These are phyloP conservation scores for Oryza longistaminata DNA, from an alignment of 176 grass and related monocot genomes.

Conservation along the genomic window DNA sequence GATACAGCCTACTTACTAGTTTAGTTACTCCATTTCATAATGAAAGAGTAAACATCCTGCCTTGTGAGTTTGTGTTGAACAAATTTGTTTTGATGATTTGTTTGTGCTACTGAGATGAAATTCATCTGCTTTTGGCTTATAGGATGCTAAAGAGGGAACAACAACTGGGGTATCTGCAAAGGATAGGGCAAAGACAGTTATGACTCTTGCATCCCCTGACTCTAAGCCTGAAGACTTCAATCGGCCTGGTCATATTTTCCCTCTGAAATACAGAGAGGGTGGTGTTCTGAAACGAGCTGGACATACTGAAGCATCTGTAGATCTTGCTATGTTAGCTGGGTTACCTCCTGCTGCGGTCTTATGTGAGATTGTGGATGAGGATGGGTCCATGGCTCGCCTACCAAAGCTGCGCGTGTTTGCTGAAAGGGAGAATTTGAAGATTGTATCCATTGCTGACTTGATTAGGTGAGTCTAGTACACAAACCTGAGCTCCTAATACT, in stretches of 20 bases:
- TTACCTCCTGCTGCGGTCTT: constrained; percentile 69
- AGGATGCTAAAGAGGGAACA: constrained; percentile 91
- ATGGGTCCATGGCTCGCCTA: constrained; percentile 87
- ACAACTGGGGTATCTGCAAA: constrained; percentile 87
- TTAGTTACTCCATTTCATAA: not conserved
- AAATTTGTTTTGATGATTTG: not conserved
- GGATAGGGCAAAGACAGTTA: constrained; percentile 75
- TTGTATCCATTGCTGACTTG: constrained; percentile 92
- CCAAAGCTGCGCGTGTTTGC: constrained; percentile 72
- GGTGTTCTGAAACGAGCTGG: constrained; percentile 92
- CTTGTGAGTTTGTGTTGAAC: not conserved
- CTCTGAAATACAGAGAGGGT: constrained; percentile 86
- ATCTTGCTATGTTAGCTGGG: constrained; percentile 74
- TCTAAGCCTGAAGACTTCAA: constrained; percentile 80
- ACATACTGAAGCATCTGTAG: constrained; percentile 87
- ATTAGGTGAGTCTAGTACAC: constrained; percentile 53
- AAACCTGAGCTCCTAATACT: constrained; percentile 17
- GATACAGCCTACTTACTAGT: not conserved
- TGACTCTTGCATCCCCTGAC: constrained; percentile 65
- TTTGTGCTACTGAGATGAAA: constrained; percentile 9
- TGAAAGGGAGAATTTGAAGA: constrained; percentile 84
- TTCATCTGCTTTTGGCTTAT: constrained; percentile 26
- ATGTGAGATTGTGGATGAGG: constrained; percentile 90
- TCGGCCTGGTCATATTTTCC: constrained; percentile 90
- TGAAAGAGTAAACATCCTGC: not conserved